Percentiles rank a stretch among this genome's conserved stretches.
phyloP scores from a whole-genome alignment of 306 rosid genomes.

The Trichosanthes cucumerina region DNA sequence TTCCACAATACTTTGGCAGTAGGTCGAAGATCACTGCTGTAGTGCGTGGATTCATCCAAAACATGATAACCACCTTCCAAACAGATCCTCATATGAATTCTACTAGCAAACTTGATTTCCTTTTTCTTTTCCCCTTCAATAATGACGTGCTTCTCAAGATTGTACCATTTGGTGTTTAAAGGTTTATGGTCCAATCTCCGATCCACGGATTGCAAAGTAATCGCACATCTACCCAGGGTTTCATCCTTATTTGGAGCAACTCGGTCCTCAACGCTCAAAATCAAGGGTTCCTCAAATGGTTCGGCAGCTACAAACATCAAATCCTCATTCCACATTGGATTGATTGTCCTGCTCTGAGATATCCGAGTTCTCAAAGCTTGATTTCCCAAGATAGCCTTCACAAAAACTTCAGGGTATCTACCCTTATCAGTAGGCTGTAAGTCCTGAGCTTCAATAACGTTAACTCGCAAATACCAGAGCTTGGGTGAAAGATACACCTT shows the following conservation, averaged over 20 bases:
- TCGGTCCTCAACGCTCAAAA: conserved; percentile 84
- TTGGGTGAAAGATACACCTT: conserved; percentile 95
- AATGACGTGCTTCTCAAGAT: conserved; percentile 56
- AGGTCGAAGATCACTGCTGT: conserved; percentile 97
- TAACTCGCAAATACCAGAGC: conserved; percentile 97
- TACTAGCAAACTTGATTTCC: conserved; percentile 79
- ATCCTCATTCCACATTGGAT: conserved; percentile 98
- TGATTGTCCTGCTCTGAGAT: conserved; percentile 60
- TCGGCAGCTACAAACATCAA: conserved; percentile 92
- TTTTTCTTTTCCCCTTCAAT: conserved; percentile 92
- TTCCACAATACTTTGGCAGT: conserved; percentile 87
- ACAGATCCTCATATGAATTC: conserved; percentile 86
- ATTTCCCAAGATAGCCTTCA: conserved; percentile 69
- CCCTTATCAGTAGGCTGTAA: conserved; percentile 64
- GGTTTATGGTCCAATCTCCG: conserved; percentile 79
- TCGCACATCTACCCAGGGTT: conserved; percentile 57
- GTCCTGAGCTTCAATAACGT: conserved; percentile 95
- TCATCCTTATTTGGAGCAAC: conserved; percentile 88
- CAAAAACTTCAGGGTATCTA: conserved; percentile 77
- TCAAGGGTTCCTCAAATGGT: conserved; percentile 78
- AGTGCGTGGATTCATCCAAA: conserved; percentile 89
- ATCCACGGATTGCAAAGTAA: conserved; percentile 43
- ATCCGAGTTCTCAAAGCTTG: conserved; percentile 67
- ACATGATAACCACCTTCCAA: conserved; percentile 96
- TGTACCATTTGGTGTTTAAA: conserved; percentile 67